phyloP scores from a whole-genome alignment of 352 stramenopile genomes.

The Globisporangium apiculatum region DNA sequence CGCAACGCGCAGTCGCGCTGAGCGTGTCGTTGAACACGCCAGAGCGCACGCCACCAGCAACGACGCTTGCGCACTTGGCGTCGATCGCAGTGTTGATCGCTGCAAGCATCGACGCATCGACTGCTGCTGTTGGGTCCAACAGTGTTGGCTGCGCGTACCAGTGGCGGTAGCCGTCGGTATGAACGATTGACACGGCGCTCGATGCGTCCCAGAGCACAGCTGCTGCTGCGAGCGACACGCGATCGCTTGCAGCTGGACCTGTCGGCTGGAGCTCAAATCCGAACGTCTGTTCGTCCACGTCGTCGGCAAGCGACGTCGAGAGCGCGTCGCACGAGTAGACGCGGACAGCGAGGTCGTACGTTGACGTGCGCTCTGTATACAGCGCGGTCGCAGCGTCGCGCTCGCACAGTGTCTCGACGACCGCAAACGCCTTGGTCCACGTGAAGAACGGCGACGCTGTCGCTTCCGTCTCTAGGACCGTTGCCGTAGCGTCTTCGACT shows the following conservation, averaged over 20 bases:
- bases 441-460: constrained; percentile 35
- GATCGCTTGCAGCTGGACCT: constrained; percentile 5
- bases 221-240: constrained; percentile 29
- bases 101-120: constrained; percentile 9
- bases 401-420: constrained; percentile 24
- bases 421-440: constrained; percentile 24
- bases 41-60: constrained; percentile 27
- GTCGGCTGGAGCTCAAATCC: constrained; percentile 42
- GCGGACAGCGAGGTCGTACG: constrained; percentile 20
- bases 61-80: constrained; percentile 15
- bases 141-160: constrained; percentile 28
- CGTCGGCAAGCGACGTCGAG: constrained; percentile 38
- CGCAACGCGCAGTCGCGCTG: constrained; percentile 20
- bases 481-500: constrained; percentile 12
- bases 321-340: constrained; percentile 40
- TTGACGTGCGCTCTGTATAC: constrained; percentile 25
- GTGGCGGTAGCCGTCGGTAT: constrained; percentile 30
- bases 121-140: neutral
- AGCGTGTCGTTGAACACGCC: constrained; percentile 45
- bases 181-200: constrained; percentile 41
- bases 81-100: constrained; percentile 32
- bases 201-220: constrained; percentile 33
- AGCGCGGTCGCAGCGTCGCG: constrained; percentile 12
- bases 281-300: constrained; percentile 28
- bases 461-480: constrained; percentile 9